These are phyloP conservation scores for Urtica urens DNA, from an alignment of 306 rosid species.

Conservation along the genomic window DNA sequence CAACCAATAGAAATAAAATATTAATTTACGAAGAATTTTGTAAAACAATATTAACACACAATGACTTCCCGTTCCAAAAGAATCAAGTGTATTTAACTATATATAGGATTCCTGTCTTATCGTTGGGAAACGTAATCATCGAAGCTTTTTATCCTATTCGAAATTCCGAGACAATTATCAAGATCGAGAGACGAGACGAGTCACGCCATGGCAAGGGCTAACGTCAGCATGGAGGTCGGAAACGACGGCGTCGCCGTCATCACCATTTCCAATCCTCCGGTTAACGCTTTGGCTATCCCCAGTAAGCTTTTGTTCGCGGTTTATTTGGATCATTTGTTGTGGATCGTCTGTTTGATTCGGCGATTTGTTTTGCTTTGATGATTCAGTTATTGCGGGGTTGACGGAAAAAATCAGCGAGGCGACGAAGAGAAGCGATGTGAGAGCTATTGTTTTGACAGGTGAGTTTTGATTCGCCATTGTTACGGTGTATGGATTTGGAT, in stretches of 20 bases:
- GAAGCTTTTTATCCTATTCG: too few relatives aligned
- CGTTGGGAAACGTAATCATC: too few relatives aligned
- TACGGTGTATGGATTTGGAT: too few relatives aligned
- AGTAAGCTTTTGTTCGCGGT: slow-evolving; percentile 22
- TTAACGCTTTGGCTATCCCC: slow-evolving; percentile 71
- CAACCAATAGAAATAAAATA: too few relatives aligned
- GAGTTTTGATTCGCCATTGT: background rate
- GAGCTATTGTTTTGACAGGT: slow-evolving; percentile 89
- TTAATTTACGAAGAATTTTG: too few relatives aligned
- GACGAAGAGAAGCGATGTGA: slow-evolving; percentile 64
- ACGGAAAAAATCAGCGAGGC: slow-evolving; percentile 71
- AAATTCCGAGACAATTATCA: too few relatives aligned
- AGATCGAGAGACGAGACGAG: slow-evolving; percentile 15
- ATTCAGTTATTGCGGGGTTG: slow-evolving; percentile 51
- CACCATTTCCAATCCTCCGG: slow-evolving; percentile 80
- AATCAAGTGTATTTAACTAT: too few relatives aligned
- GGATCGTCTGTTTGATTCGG: background rate
- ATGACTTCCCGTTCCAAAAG: too few relatives aligned
- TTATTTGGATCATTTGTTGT: background rate
- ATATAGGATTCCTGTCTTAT: too few relatives aligned
- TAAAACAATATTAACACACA: too few relatives aligned
- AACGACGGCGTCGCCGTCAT: slow-evolving; percentile 84
- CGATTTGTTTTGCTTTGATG: background rate
- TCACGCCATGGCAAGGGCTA: slow-evolving; percentile 46
- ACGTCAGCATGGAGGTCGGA: slow-evolving; percentile 78